Evolutionary conservation across 2,329 filamentous ascomycete genomes (phyloP).

Genomic region (Fusarium sp.): DNA sequence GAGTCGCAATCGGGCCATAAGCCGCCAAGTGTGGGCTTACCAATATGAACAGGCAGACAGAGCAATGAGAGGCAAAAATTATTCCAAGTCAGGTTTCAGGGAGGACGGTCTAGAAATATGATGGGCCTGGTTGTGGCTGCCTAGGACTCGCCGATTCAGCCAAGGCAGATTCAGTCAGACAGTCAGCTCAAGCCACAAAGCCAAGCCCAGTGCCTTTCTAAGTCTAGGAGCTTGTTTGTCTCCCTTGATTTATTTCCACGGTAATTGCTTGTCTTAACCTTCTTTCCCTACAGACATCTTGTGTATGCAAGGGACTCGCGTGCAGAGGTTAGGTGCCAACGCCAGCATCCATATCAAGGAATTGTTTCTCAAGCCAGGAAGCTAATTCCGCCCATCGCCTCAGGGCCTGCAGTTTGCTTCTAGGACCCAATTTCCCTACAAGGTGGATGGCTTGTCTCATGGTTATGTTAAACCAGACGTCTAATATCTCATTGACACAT

Average conservation of each 20-base stretch:
- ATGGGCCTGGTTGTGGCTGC: slow-evolving; percentile 1
- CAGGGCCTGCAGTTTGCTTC: not conserved
- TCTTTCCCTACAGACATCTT: not conserved
- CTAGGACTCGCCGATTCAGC: not conserved
- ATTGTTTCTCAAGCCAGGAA: not conserved
- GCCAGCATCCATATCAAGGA: not conserved
- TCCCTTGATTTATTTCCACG: not conserved
- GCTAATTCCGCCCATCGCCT: not conserved
- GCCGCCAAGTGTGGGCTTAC: not conserved
- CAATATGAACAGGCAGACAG: not conserved
- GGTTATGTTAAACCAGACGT: not conserved
- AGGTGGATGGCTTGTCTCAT: not conserved
- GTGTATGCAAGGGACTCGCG: not conserved
- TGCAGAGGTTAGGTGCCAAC: not conserved
- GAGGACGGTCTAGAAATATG: not conserved
- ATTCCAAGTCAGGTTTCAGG: not conserved
- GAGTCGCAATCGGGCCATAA: not conserved
- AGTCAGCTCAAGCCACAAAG: not conserved
- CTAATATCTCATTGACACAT: not conserved
- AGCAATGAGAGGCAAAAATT: not conserved
- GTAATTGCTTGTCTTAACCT: not conserved
- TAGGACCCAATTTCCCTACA: not conserved
- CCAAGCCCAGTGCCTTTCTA: not conserved
- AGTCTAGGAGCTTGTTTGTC: not conserved
- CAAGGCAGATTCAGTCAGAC: slow-evolving; percentile 18